Conservation (phyloP, 352 stramenopile species). For the Thalassiosira allenii region DNA sequence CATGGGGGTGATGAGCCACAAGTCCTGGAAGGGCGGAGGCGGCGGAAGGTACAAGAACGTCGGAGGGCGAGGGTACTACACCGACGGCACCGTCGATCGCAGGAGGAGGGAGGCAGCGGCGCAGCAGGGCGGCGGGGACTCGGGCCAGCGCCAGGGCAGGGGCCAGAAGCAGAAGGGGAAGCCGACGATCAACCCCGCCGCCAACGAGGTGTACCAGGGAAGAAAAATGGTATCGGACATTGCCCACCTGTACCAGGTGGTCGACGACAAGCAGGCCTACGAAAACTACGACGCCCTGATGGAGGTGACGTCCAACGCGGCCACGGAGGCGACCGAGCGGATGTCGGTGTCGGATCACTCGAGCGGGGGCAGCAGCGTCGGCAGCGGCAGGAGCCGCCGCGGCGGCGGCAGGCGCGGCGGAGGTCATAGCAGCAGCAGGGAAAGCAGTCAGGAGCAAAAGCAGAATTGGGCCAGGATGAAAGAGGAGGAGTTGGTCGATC, state of each 20-base stretch:
- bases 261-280: slow-evolving; percentile 54
- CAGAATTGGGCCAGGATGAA: slow-evolving; percentile 34
- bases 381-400: background rate
- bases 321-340: background rate
- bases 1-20: background rate
- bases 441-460: slow-evolving; percentile 34
- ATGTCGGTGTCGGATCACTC: background rate
- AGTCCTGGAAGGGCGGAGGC: background rate
- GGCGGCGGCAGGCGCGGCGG: background rate
- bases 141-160: background rate
- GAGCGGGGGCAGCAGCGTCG: background rate
- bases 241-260: slow-evolving; percentile 51
- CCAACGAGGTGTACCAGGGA: slow-evolving; percentile 33
- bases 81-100: background rate
- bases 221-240: slow-evolving; percentile 57
- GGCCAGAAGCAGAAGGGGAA: background rate
- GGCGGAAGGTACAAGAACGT: background rate
- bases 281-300: slow-evolving; percentile 55
- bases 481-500: slow-evolving; percentile 74
- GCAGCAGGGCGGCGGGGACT: background rate
- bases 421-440: background rate
- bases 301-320: slow-evolving; percentile 29
- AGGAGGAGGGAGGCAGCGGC: background rate
- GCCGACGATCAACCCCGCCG: background rate
- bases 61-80: slow-evolving; percentile 7